A percentile compares a stretch with the other conserved stretches of the same genome.
These are phyloP conservation scores for Nyctanthes arbortristis DNA, from an alignment of 257 asterid species.

Conservation along the genomic window DNA sequence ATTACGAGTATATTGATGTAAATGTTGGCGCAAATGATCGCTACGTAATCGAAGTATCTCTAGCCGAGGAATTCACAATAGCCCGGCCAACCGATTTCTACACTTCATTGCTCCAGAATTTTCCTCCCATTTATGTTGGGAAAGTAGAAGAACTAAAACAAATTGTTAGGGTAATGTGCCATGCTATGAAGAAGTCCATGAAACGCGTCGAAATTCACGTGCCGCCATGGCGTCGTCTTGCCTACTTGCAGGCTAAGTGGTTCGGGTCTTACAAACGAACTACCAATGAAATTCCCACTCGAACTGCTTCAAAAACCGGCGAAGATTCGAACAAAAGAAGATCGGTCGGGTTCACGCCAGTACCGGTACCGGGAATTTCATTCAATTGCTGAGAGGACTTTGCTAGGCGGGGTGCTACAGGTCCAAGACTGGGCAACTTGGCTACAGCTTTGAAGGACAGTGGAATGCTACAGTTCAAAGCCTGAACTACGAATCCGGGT, in stretches of 20 bases:
- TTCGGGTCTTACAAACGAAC: slow-evolving; percentile 56
- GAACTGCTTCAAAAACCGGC: not conserved
- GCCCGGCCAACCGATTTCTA: slow-evolving; percentile 63
- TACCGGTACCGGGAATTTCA: slow-evolving; percentile 19
- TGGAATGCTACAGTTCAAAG: not conserved
- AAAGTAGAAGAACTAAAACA: slow-evolving; percentile 51
- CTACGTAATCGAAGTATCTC: slow-evolving; percentile 53
- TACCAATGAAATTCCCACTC: slow-evolving; percentile 40
- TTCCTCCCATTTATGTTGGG: slow-evolving; percentile 51
- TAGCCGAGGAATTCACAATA: slow-evolving; percentile 62
- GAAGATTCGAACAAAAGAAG: slow-evolving; percentile 22
- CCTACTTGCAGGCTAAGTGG: slow-evolving; percentile 77
- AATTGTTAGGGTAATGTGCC: slow-evolving; percentile 59
- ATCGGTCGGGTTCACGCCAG: slow-evolving; percentile 50
- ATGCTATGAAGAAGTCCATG: slow-evolving; percentile 61
- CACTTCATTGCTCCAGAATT: slow-evolving; percentile 36
- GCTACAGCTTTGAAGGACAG: slow-evolving; percentile 38
- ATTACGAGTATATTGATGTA: slow-evolving; percentile 69
- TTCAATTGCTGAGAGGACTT: slow-evolving; percentile 36
- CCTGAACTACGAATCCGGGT: not conserved
- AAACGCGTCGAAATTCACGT: slow-evolving; percentile 42
- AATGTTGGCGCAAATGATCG: slow-evolving; percentile 37
- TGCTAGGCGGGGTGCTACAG: slow-evolving; percentile 22
- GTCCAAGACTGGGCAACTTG: slow-evolving; percentile 51
- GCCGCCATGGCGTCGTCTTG: slow-evolving; percentile 87